A percentile compares a stretch with the other conserved stretches of the same genome.
These are phyloP conservation scores for Scalesia atractyloides DNA, from an alignment of 129 eudicot genomes.

Conservation along the genomic window DNA sequence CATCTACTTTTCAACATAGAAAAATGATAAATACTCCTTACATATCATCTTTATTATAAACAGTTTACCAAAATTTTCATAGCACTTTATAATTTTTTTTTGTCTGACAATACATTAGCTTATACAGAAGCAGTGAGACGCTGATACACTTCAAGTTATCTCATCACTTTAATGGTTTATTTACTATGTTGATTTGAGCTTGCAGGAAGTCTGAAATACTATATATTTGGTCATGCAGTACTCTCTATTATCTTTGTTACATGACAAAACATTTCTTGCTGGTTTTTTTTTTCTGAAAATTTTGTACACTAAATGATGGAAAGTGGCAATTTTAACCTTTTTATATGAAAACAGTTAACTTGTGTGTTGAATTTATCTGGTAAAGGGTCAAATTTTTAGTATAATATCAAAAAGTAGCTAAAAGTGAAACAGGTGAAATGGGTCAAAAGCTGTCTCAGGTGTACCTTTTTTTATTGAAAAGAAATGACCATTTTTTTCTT, in stretches of 20 bases:
- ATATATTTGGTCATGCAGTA: not conserved
- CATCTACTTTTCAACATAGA: not conserved
- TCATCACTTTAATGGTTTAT: not conserved
- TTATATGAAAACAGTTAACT: not conserved
- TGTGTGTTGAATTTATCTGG: not conserved
- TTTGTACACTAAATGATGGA: not conserved
- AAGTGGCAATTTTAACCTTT: not conserved
- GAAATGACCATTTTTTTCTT: not conserved
- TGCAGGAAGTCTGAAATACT: not conserved
- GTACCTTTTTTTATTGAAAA: not conserved
- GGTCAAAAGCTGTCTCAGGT: conserved; percentile 5
- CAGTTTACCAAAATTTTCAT: not conserved
- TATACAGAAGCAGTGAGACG: not conserved
- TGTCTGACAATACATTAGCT: not conserved
- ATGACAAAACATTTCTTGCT: not conserved
- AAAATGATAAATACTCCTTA: not conserved
- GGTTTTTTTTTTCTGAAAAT: not conserved
- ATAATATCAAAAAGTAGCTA: not conserved
- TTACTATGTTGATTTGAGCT: not conserved
- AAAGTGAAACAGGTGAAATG: not conserved
- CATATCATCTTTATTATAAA: not conserved
- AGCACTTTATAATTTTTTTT: not conserved
- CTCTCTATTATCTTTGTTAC: not conserved
- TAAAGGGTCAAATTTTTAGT: not conserved
- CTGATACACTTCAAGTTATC: not conserved